Evolutionary conservation across 1,284 basidiomycete genomes (phyloP), one percentile per base, ranked within the genome.

Genomic region (Trametes versicolor): DNA sequence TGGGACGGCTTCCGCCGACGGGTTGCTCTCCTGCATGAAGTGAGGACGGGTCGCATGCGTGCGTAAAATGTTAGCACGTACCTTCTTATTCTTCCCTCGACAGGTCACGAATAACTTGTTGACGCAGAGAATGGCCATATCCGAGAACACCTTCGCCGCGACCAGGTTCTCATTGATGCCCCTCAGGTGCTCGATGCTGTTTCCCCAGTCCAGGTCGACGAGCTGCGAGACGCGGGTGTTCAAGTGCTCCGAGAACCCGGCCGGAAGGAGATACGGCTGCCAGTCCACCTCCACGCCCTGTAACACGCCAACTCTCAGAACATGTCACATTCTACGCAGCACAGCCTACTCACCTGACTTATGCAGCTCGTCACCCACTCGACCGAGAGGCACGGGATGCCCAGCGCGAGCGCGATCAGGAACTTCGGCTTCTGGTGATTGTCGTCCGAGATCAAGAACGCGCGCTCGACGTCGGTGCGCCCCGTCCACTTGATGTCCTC

Each of bases 311-410:
- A n/a, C 19, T 19, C 12, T 64, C 50, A 64, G 45, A 39, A 32
- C 49, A 8, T 32, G 47, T 45, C 7, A 32, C 5, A 54, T 13
- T 23, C 51, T 7, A 50, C 45, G 19, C 8, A 32, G 7, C 8
- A 1, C 8, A 21, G n/a, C 13, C 12, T 21, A 63, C 41, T 74
- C 71, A 86, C 85, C 65, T 71, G 71, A 17, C 73, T 67, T 39
- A 82, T 74, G 34, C 81, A 81, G 27, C 84, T 81, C 12, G 82
- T 72, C 19, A 94, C 71, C 85, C 90, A 96, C 2, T 83, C 78
- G 4, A 83, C 75, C 0, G 85, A 85, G n/a, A 97, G 73, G 71
- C 94, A 95, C 0, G 95, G 96, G 54, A 97, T 88, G 7, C 95
- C 95, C 32, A 95, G 80, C 0, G 92, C 94, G 34, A 97, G 83